Evolutionary conservation across 805 yeast genomes (phyloP), one percentile per base, ranked within the genome.

Genomic region (Metschnikowia peoriensis): DNA sequence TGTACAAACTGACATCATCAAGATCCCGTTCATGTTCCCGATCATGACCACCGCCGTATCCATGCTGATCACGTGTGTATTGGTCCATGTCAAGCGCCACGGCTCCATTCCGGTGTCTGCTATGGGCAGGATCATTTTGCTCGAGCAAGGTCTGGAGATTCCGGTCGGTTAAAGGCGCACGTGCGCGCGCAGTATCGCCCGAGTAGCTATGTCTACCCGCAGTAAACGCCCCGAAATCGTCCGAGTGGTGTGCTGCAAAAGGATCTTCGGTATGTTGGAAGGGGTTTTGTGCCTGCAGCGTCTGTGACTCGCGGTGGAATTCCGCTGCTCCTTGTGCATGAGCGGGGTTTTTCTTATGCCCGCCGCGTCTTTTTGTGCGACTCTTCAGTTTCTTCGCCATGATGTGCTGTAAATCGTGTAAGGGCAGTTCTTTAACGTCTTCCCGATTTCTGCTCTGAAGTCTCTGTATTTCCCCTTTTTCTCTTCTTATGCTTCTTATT

Each of bases 21-120:
- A 16, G 40, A 11, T 51, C 58, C 15, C 52, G 44, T 10, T 47
- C 52, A 22, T 12, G 57, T 50, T 11, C 32, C 12, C 44, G 16
- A 2, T 55, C 47, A 35, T 50, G 56, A 14, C 49, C 38, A 8
- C 49, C 40, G 12, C 66, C 58, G 27, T 54, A 57, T 32, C 57
- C 54, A 15, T 38, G 42, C 54, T 70, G 76, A 29, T 72, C 77
- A 8, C 59, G 58, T 5, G 76, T 61, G 51, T 60, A 74, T 47
- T 52, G 58, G 53, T 75, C 77, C 77, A 75, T 75, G 51, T 75
- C 77, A 41, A 75, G 60, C 8, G 74, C 73, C 27, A 73, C 60
- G 11, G 66, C 57, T 3, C 65, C 62, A 29, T 52, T 54, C 14
- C 61, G 52, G n/a, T 15, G 45, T 54, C 28, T 9, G 51, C 58